phyloP scores from a whole-genome alignment of 345 rosid species.

The Ricinus communis region DNA sequence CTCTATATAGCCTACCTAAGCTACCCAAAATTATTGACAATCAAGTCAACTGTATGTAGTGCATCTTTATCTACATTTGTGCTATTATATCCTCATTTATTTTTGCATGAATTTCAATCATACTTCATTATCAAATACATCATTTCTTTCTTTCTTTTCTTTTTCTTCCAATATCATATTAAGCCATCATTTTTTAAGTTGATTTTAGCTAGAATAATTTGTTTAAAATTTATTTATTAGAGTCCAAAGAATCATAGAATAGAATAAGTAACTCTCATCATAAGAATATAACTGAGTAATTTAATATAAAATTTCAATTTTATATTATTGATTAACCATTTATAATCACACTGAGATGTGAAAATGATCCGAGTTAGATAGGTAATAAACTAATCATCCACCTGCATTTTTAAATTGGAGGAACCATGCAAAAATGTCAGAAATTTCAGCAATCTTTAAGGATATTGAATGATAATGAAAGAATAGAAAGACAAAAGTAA shows the following conservation, averaged over 20 bases:
- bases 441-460: constrained; percentile 20
- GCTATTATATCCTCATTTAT: not conserved
- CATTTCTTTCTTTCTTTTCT: no score
- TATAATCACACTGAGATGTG: no score
- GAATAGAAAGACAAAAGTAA: not conserved
- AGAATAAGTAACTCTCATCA: no score
- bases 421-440: constrained; percentile 42
- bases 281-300: no score
- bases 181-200: no score
- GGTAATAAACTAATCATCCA: not conserved
- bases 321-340: no score
- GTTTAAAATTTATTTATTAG: no score
- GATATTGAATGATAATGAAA: not conserved
- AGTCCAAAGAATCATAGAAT: no score
- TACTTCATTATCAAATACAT: no score
- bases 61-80: constrained; percentile 10
- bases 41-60: constrained; percentile 30
- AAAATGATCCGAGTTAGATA: not conserved
- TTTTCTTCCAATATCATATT: no score
- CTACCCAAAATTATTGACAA: constrained; percentile 8
- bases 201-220: no score
- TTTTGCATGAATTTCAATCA: not conserved
- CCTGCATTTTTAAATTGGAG: not conserved
- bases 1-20: not conserved
- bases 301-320: no score